phyloP scores from a whole-genome alignment of 129 eudicot genomes.

The Flaveria ramosissima region DNA sequence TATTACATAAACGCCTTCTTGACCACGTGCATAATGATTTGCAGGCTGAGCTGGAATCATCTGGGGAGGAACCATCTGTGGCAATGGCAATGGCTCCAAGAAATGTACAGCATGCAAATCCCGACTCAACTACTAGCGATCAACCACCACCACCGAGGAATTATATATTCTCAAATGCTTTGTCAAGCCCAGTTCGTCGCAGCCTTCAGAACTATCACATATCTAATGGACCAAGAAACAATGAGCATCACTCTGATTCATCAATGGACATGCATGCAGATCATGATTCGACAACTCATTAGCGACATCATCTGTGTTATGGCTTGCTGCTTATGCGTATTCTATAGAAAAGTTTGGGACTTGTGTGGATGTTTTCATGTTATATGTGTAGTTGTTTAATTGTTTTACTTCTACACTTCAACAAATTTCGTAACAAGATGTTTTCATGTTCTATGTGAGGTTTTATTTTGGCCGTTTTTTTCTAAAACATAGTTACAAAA shows the following conservation, averaged over 20 bases:
- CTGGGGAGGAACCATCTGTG: constrained; percentile 39
- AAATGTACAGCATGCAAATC: constrained; percentile 21
- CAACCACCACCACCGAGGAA: constrained; percentile 40
- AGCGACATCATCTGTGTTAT: background rate
- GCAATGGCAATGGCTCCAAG: constrained; percentile 26
- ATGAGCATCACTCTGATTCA: constrained; percentile 34
- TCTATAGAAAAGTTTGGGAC: background rate
- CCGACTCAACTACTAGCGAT: constrained; percentile 26
- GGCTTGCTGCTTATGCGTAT: background rate
- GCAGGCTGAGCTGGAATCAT: constrained; percentile 41
- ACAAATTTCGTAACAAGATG: background rate
- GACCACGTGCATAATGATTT: background rate
- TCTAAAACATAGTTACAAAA: too few species aligned
- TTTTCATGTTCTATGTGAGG: too few species aligned
- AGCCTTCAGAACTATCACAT: constrained; percentile 54
- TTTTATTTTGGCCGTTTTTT: too few species aligned
- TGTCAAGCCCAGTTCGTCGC: constrained; percentile 54
- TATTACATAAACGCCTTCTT: background rate
- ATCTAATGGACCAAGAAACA: constrained; percentile 33
- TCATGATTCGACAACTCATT: constrained; percentile 40
- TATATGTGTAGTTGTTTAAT: constrained; percentile 31
- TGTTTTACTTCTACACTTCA: background rate
- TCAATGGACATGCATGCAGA: constrained; percentile 59
- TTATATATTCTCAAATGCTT: constrained; percentile 51
- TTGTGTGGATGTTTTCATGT: constrained; percentile 21